phyloP scores from a whole-genome alignment of 2,329 filamentous ascomycete species.

The Sclerotinia minor region DNA sequence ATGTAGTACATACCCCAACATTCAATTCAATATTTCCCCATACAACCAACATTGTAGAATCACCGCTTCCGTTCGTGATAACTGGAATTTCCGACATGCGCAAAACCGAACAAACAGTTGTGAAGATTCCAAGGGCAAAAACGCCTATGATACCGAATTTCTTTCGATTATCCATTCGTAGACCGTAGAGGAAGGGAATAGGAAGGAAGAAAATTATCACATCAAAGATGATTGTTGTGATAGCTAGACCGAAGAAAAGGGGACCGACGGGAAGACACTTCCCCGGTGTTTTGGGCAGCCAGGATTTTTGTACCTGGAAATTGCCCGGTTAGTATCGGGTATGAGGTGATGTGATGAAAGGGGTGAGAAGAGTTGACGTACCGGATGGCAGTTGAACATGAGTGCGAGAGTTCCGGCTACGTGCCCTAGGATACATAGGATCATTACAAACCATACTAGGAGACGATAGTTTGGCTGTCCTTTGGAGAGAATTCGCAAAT shows the following conservation, averaged over 20 bases:
- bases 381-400: slow-evolving; percentile 14
- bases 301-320: slow-evolving; percentile 1
- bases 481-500: slow-evolving; percentile 27
- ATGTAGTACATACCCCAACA: slow-evolving; percentile 3
- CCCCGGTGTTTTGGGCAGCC: slow-evolving; percentile 7
- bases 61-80: slow-evolving; percentile 40
- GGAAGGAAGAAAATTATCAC: slow-evolving; percentile 29
- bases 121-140: slow-evolving; percentile 28
- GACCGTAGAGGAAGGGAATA: slow-evolving; percentile 26
- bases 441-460: slow-evolving; percentile 11
- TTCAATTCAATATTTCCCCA: slow-evolving; percentile 23
- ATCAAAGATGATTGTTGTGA: slow-evolving; percentile 16
- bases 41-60: slow-evolving; percentile 16
- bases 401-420: slow-evolving; percentile 3
- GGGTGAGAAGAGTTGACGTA: neutral
- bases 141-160: slow-evolving; percentile 29
- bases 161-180: slow-evolving; percentile 27
- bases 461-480: slow-evolving; percentile 22
- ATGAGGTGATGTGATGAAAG: too few relatives aligned
- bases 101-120: slow-evolving; percentile 23
- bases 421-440: slow-evolving; percentile 4
- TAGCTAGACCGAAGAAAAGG: neutral
- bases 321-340: neutral
- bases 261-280: slow-evolving; percentile 11
- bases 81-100: slow-evolving; percentile 19